These are phyloP conservation scores for Cadophora luteo-olivacea DNA, from an alignment of 2,329 filamentous ascomycete genomes.

Conservation along the genomic window DNA sequence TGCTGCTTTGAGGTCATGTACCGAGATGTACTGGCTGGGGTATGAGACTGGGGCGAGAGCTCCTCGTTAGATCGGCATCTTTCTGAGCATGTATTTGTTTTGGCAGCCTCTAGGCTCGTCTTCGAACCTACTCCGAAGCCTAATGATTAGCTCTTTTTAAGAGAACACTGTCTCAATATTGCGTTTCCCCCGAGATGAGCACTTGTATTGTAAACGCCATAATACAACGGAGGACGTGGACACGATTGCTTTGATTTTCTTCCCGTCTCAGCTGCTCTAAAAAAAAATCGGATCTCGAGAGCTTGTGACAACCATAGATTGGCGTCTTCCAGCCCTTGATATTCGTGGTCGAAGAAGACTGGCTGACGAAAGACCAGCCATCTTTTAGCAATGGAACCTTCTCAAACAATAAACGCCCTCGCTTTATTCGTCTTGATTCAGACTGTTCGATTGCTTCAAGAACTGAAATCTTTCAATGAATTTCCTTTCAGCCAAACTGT, in stretches of 20 bases:
- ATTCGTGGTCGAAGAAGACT: conserved; percentile 40
- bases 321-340: conserved; percentile 22
- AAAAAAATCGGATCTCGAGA: conserved; percentile 22
- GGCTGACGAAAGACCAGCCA: conserved; percentile 30
- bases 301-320: conserved; percentile 32
- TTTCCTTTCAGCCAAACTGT: conserved; percentile 22
- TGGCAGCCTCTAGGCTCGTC: background rate
- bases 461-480: conserved; percentile 18
- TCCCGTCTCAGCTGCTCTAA: conserved; percentile 26
- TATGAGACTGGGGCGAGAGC: conserved; percentile 23
- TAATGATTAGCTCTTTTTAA: conserved; percentile 8
- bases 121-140: conserved; percentile 1
- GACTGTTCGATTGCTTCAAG: conserved; percentile 20
- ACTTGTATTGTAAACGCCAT: background rate
- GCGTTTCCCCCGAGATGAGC: conserved; percentile 4
- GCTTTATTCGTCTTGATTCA: conserved; percentile 30
- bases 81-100: conserved; percentile 23
- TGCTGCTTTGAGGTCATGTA: conserved; percentile 34
- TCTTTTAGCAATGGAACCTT: conserved; percentile 25
- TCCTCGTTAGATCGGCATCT: conserved; percentile 26
- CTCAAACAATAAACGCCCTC: conserved; percentile 30
- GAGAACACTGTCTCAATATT: background rate
- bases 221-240: conserved; percentile 18
- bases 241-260: conserved; percentile 28
- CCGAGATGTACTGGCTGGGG: conserved; percentile 34